Evolutionary conservation across 2,329 filamentous ascomycete genomes (phyloP).

Genomic region (Chaetomiaceae sp.): DNA sequence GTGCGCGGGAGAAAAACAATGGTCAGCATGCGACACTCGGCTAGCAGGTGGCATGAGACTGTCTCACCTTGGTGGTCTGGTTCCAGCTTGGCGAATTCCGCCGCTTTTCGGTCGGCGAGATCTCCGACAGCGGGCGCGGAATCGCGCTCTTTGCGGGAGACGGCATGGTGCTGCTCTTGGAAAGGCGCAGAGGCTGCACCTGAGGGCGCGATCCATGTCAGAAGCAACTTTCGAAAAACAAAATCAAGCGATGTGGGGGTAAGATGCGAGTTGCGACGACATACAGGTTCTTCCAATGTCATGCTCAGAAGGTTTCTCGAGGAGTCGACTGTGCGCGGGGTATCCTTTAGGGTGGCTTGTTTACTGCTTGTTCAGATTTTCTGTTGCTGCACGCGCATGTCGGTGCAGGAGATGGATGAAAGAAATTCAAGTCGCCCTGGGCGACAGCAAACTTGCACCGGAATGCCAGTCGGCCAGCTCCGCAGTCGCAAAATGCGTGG

Average conservation of each 20-base stretch:
- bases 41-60: slow-evolving; percentile 12
- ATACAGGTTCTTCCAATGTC: slow-evolving; percentile 25
- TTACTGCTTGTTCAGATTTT: slow-evolving; percentile 1
- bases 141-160: slow-evolving; percentile 61
- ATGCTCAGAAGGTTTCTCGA: slow-evolving; percentile 13
- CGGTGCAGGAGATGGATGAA: neutral
- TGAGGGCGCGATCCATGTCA: slow-evolving; percentile 34
- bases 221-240: neutral
- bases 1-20: neutral
- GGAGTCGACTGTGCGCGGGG: neutral
- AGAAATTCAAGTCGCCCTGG: neutral
- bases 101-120: slow-evolving; percentile 78
- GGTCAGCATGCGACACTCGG: slow-evolving; percentile 19
- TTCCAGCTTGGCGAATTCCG: slow-evolving; percentile 92
- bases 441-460: neutral
- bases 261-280: slow-evolving; percentile 5
- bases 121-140: slow-evolving; percentile 78
- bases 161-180: slow-evolving; percentile 58
- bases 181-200: slow-evolving; percentile 76
- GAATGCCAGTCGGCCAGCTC: neutral
- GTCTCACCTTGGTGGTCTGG: slow-evolving; percentile 64
- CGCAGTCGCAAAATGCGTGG: neutral
- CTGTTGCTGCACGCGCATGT: neutral
- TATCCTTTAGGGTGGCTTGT: neutral
- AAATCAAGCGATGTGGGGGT: too few relatives aligned